phyloP scores from a whole-genome alignment of 768 basidiomycete species.

The Amanita pseudoporphyria region DNA sequence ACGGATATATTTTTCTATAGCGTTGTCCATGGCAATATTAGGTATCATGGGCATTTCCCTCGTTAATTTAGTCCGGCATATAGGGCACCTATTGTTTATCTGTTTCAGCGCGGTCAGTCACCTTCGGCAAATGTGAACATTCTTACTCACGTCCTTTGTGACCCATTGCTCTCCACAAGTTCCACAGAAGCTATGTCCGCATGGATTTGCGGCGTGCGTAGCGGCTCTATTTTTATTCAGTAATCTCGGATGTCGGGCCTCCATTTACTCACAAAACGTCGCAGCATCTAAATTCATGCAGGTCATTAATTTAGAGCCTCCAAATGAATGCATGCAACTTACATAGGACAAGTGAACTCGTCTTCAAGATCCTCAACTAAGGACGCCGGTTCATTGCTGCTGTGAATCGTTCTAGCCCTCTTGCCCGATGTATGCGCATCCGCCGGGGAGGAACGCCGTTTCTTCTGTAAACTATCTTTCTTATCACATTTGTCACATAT shows the following conservation, averaged over 20 bases:
- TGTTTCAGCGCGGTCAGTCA: constrained; percentile 17
- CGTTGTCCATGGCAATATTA: constrained; percentile 52
- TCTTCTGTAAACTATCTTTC: constrained; percentile 7
- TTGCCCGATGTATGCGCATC: constrained; percentile 10
- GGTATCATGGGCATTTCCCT: constrained; percentile 42
- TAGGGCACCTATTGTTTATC: constrained; percentile 38
- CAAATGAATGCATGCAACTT: constrained; percentile 20
- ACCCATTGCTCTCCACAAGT: constrained; percentile 58
- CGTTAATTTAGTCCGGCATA: constrained; percentile 45
- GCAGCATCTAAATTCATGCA: constrained; percentile 41
- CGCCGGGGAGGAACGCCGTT: constrained; percentile 9
- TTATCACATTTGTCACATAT: neutral
- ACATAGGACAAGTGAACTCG: constrained; percentile 69
- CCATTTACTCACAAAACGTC: constrained; percentile 51
- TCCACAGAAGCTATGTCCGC: constrained; percentile 68
- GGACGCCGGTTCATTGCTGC: constrained; percentile 13
- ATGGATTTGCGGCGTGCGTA: constrained; percentile 57
- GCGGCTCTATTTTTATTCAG: constrained; percentile 33
- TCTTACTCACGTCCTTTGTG: constrained; percentile 34
- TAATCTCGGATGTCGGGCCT: neutral
- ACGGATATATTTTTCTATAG: constrained; percentile 51
- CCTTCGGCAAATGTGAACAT: constrained; percentile 1
- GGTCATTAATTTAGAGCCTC: constrained; percentile 8
- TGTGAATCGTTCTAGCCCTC: constrained; percentile 37
- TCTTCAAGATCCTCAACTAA: constrained; percentile 44